phyloP scores from a whole-genome alignment of 2,329 filamentous ascomycete genomes.

The Onygena corvina region DNA sequence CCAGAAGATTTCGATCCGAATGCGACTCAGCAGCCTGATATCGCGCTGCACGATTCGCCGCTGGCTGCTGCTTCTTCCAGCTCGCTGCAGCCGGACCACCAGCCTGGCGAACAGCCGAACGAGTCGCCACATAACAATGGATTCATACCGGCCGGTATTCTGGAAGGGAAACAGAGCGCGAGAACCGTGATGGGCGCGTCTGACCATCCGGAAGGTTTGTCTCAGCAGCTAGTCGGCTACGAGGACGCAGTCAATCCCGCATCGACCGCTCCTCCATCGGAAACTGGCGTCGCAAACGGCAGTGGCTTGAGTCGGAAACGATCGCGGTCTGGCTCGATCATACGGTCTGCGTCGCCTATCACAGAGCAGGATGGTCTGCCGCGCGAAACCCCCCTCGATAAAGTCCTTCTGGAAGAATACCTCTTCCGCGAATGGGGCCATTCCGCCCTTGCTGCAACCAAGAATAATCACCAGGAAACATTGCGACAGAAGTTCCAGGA shows the following conservation, averaged over 20 bases:
- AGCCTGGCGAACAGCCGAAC: background rate
- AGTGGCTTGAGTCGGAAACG: conserved; percentile 43
- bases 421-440: conserved; percentile 52
- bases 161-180: conserved; percentile 35
- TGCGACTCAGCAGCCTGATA: conserved; percentile 25
- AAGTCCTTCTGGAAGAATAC: conserved; percentile 51
- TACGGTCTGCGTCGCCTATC: conserved; percentile 29
- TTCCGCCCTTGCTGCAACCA: conserved; percentile 41
- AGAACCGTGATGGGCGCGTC: conserved; percentile 39
- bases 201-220: conserved; percentile 22
- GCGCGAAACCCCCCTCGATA: conserved; percentile 35
- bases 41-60: background rate
- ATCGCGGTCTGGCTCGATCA: conserved; percentile 47
- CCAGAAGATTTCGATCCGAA: conserved; percentile 24
- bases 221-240: conserved; percentile 36
- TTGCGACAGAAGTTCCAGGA: conserved; percentile 54
- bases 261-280: conserved; percentile 20
- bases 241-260: conserved; percentile 22
- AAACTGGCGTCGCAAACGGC: conserved; percentile 36
- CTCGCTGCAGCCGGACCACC: background rate
- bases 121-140: conserved; percentile 1
- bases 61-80: background rate
- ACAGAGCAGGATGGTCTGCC: conserved; percentile 23
- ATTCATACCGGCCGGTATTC: conserved; percentile 12
- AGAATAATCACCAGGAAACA: conserved; percentile 45